Conservation (phyloP, 371 early-diverging fungal genomes). For the Mucor saturninus region DNA sequence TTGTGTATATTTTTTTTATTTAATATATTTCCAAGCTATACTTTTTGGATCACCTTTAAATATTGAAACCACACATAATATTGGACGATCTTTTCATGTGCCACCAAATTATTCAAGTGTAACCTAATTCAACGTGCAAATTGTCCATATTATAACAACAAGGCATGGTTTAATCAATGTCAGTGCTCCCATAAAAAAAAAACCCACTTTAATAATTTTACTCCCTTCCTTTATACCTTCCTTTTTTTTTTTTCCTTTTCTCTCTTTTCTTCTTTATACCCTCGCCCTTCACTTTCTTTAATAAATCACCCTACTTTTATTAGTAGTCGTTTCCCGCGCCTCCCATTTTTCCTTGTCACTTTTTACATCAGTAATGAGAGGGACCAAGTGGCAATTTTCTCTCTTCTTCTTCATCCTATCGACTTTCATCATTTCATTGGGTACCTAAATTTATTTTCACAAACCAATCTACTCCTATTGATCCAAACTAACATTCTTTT, state of each 20-base stretch:
- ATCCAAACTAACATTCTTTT: no score
- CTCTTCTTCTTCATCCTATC: conserved; percentile 9
- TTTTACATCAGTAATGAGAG: conserved; percentile 12
- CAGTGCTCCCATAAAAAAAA: conserved; percentile 28
- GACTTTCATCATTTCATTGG: conserved; percentile 9
- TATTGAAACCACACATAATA: neutral
- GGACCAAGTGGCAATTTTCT: conserved; percentile 17
- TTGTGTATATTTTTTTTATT: no score
- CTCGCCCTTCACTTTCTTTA: conserved; percentile 8
- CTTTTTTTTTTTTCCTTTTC: conserved; percentile 6
- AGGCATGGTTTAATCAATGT: conserved; percentile 33
- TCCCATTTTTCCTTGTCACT: conserved; percentile 2
- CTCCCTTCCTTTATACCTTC: conserved; percentile 12
- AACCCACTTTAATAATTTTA: neutral
- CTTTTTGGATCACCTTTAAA: no score
- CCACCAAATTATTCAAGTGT: conserved; percentile 21
- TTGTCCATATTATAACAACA: conserved; percentile 19
- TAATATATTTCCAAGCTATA: no score
- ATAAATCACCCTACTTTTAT: neutral
- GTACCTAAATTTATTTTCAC: neutral
- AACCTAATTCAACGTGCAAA: conserved; percentile 26
- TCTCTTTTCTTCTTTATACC: conserved; percentile 7
- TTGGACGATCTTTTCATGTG: conserved; percentile 19
- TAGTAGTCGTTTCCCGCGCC: conserved; percentile 6
- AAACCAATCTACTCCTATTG: no score